These are phyloP conservation scores for Krasilnikovozyma curviuscula DNA, from an alignment of 768 basidiomycete genomes.

Conservation along the genomic window DNA sequence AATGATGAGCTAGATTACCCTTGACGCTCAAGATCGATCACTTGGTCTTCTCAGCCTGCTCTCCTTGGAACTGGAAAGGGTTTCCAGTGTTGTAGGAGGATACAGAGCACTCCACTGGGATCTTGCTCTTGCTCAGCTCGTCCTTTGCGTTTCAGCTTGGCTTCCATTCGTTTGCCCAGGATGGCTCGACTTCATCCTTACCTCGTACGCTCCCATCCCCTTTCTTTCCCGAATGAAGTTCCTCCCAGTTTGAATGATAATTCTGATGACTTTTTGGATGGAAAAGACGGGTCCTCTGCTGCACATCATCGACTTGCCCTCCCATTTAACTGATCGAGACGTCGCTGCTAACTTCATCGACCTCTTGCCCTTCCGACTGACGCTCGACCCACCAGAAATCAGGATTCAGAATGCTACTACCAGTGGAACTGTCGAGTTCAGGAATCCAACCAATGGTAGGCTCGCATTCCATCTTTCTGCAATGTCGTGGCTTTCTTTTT, in stretches of 20 bases:
- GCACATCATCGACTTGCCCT: not conserved
- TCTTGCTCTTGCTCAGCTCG: too few species aligned
- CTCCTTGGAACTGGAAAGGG: too few species aligned
- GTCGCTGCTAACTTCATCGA: constrained; percentile 7
- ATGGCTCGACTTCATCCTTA: constrained; percentile 1
- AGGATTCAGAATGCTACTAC: not conserved
- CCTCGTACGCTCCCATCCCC: not conserved
- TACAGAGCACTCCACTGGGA: too few species aligned
- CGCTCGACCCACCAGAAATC: not conserved
- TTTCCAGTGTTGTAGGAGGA: too few species aligned
- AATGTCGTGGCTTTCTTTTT: not conserved
- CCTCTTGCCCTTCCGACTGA: constrained; percentile 6
- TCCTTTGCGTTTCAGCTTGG: too few species aligned
- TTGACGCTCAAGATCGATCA: too few species aligned
- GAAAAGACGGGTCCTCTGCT: constrained; percentile 1
- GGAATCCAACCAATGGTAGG: not conserved
- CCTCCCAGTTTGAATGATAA: not conserved
- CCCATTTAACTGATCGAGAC: not conserved
- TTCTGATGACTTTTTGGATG: not conserved
- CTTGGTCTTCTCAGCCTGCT: too few species aligned
- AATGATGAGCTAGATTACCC: too few species aligned
- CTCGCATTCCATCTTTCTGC: not conserved
- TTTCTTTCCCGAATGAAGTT: not conserved
- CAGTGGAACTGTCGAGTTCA: not conserved
- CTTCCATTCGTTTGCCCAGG: too few species aligned